These are phyloP conservation scores for Epichloe coenophiala DNA, from an alignment of 2,329 filamentous ascomycete species.

Conservation along the genomic window DNA sequence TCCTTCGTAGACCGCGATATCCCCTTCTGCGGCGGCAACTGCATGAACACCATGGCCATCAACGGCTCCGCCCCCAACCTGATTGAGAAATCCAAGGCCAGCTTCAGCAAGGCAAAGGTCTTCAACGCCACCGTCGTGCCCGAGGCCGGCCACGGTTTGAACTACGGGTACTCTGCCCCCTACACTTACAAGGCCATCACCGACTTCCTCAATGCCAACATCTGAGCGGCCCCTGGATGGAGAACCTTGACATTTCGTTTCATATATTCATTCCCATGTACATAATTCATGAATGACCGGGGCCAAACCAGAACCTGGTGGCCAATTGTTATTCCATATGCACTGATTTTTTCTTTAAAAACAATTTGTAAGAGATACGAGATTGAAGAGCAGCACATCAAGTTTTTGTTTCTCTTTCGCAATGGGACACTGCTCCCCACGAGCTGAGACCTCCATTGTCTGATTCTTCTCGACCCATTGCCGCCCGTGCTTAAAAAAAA, in stretches of 20 bases:
- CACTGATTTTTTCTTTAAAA: too few relatives aligned
- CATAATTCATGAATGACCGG: not conserved
- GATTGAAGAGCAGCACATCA: too few relatives aligned
- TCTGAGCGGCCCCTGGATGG: not conserved
- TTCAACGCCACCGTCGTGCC: slow-evolving; percentile 43
- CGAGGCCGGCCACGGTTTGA: slow-evolving; percentile 36
- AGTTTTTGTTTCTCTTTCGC: too few relatives aligned
- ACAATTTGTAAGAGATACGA: not conserved
- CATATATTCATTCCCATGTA: not conserved
- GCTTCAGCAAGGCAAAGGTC: slow-evolving; percentile 29
- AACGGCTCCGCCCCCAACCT: slow-evolving; percentile 24
- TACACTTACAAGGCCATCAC: slow-evolving; percentile 22
- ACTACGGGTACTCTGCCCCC: slow-evolving; percentile 25
- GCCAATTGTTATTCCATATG: not conserved
- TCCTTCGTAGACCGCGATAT: slow-evolving; percentile 27
- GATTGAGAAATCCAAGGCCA: slow-evolving; percentile 25
- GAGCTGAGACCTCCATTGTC: too few relatives aligned
- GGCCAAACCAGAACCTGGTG: not conserved
- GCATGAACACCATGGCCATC: slow-evolving; percentile 28
- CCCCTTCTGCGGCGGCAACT: slow-evolving; percentile 51
- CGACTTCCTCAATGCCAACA: slow-evolving; percentile 16
- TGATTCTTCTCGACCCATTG: too few relatives aligned
- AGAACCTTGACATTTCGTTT: not conserved
- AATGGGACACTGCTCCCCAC: too few relatives aligned
- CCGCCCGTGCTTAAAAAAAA: too few relatives aligned